Evolutionary conservation across 2,329 filamentous ascomycete species (phyloP), one percentile per base, ranked within the genome.

Genomic region (Curvularia eragrostidis): DNA sequence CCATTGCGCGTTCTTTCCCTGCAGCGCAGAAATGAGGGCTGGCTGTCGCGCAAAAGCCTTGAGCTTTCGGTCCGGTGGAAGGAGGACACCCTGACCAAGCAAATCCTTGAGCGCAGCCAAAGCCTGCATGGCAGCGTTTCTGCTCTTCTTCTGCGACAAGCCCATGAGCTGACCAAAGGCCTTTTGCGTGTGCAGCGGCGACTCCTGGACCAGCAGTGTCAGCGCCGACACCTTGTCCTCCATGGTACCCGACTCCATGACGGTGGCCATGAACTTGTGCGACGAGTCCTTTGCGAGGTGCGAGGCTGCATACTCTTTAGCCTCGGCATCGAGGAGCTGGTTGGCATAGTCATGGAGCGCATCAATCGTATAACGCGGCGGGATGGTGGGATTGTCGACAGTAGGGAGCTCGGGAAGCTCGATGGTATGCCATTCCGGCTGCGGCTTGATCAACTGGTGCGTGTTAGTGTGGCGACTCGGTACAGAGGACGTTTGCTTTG

Each of bases 191-290:
- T 99, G 95, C 50, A 98, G 81, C 18, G 95, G 95, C 8, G 96
- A 98, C 77, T 99, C 95, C 80, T 99, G 96, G 12, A 97, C 88
- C 54, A 95, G 90, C 66, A 99, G 83, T 4, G 95, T 99, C 71
- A 99, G 82, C 3, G 95, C 96, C 2, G 95, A 99, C 42, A 98
- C 90, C 77, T 97, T 98, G 77, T 99, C 95, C 54, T 93, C 96
- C 67, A 98, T 86, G 9, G 96, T 99, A 82, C 95, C 95, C 1
- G 93, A 96, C 9, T 92, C 83, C 91, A 98, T 97, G 75, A 99
- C 97, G 18, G 93, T 96, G 1, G 93, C 91, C 83, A 98, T 89
- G 82, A 99, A 99, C 76, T 93, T 96, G 78, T 96, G 91, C 39
- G 93, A 94, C 2, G 94, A 95, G 24, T 91, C 92, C 49, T 91